Conservation (phyloP, 2,329 filamentous ascomycete genomes). For the Grosmannia penicillata region DNA sequence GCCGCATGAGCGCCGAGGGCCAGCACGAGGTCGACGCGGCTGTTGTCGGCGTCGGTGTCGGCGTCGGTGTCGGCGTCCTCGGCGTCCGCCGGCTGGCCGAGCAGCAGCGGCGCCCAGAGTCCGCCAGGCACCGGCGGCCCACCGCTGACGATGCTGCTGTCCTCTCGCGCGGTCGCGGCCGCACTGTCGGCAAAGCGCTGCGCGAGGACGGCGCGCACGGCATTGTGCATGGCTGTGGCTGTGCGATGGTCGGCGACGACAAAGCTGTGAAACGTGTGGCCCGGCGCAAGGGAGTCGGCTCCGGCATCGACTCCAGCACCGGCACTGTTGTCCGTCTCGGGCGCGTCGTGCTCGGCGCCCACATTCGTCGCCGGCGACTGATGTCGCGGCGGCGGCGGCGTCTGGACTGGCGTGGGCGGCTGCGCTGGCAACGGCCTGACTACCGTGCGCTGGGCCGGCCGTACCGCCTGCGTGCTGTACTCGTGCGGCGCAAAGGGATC, state of each 20-base stretch:
- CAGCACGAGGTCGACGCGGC: constrained; percentile 40
- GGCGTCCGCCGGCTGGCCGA: no score
- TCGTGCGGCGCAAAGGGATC: constrained; percentile 24
- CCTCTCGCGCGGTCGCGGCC: constrained; percentile 20
- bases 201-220: constrained; percentile 36
- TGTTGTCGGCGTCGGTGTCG: constrained; percentile 18
- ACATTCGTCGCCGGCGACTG: no score
- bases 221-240: constrained; percentile 41
- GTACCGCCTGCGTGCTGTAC: neutral
- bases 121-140: constrained; percentile 9
- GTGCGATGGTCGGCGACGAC: constrained; percentile 25
- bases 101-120: constrained; percentile 39
- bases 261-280: constrained; percentile 30
- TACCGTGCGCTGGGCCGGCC: neutral
- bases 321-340: no score
- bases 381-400: constrained; percentile 21
- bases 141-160: constrained; percentile 25
- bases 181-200: constrained; percentile 27
- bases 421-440: constrained; percentile 1
- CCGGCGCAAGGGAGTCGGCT: no score
- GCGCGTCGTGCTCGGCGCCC: no score
- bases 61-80: no score
- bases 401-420: constrained; percentile 11
- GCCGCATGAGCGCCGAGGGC: constrained; percentile 42
- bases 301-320: no score